Evolutionary conservation across 345 rosid genomes (phyloP).

Genomic region (Gynandropsis gynandra): DNA sequence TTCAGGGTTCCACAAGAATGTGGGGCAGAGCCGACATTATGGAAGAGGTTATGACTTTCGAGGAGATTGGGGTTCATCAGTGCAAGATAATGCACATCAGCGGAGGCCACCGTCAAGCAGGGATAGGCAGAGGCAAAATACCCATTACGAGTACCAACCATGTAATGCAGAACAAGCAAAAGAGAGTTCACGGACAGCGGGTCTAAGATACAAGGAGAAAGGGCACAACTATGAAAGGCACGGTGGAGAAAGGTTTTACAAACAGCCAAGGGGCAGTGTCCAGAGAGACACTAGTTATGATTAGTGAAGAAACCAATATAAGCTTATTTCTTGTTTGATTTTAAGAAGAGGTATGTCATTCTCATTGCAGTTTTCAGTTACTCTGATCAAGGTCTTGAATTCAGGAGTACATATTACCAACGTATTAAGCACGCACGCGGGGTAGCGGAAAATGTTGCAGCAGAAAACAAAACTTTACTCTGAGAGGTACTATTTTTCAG

Average conservation of each 20-base stretch:
- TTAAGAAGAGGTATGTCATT: constrained; percentile 15
- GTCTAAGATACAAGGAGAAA: constrained; percentile 58
- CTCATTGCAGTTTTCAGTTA: constrained; percentile 12
- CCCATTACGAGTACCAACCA: constrained; percentile 77
- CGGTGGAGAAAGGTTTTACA: constrained; percentile 43
- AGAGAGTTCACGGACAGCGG: constrained; percentile 45
- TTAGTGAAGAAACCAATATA: constrained; percentile 24
- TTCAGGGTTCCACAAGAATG: constrained; percentile 44
- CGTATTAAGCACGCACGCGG: no score
- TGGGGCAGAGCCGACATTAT: constrained; percentile 45
- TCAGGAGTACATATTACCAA: no score
- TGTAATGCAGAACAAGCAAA: constrained; percentile 51
- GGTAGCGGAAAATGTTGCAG: no score
- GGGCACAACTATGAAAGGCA: constrained; percentile 52
- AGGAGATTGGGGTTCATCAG: constrained; percentile 64
- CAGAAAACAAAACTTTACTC: no score
- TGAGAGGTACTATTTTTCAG: no score
- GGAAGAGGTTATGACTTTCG: constrained; percentile 50
- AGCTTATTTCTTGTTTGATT: constrained; percentile 22
- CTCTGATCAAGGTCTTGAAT: no score
- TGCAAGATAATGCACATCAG: constrained; percentile 50
- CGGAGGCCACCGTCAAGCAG: constrained; percentile 40
- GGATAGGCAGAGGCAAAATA: constrained; percentile 57
- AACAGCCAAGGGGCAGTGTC: constrained; percentile 40
- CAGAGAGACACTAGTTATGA: constrained; percentile 38